Conservation (phyloP, 805 yeast genomes). For the Candida loeiensis region DNA sequence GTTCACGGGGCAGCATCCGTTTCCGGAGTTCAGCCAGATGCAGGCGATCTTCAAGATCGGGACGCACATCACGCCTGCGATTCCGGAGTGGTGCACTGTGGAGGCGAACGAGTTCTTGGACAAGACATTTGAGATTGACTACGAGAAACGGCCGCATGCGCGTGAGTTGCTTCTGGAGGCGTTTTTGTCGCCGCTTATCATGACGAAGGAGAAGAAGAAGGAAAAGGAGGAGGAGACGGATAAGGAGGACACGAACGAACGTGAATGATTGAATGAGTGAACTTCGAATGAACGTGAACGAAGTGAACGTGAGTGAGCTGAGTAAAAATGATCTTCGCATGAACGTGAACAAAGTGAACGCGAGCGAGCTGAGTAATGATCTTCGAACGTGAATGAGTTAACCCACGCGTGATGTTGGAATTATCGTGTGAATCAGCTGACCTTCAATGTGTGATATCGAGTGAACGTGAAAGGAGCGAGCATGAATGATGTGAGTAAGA, state of each 20-base stretch:
- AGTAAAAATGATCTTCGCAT: too few relatives aligned
- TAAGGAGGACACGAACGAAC: background rate
- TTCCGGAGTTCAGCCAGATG: slow-evolving; percentile 92
- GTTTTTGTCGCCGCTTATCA: slow-evolving; percentile 50
- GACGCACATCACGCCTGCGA: slow-evolving; percentile 71
- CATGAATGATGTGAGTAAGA: too few relatives aligned
- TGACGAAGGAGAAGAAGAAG: slow-evolving; percentile 16
- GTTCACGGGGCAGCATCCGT: slow-evolving; percentile 95
- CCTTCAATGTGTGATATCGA: too few relatives aligned
- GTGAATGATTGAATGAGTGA: background rate
- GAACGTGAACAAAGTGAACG: too few relatives aligned
- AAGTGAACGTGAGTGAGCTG: too few relatives aligned
- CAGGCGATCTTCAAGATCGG: slow-evolving; percentile 96
- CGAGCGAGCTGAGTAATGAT: too few relatives aligned
- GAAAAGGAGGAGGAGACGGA: background rate
- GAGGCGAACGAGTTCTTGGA: slow-evolving; percentile 65
- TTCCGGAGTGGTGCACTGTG: slow-evolving; percentile 69
- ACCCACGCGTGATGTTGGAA: too few relatives aligned
- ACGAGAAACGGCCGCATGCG: slow-evolving; percentile 70
- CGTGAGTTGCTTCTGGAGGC: slow-evolving; percentile 60
- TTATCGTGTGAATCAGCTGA: too few relatives aligned
- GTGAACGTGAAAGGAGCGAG: too few relatives aligned
- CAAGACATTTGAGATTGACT: slow-evolving; percentile 72
- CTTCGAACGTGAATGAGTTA: too few relatives aligned
- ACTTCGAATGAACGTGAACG: background rate